These are phyloP conservation scores for Leccinum disarticulatum DNA, from an alignment of 768 basidiomycete genomes.

Conservation along the genomic window DNA sequence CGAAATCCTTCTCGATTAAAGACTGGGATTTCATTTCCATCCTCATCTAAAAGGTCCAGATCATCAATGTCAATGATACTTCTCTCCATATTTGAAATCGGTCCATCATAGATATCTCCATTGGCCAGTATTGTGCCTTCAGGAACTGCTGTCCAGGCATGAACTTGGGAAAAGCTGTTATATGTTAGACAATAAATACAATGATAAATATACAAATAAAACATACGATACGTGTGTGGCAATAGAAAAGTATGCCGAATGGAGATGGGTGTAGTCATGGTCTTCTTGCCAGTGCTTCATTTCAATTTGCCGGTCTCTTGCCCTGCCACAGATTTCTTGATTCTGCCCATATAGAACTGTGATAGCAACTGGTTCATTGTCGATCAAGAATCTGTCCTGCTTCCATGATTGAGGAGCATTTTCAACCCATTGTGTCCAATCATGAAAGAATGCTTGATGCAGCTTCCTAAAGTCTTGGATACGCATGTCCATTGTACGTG, in stretches of 20 bases:
- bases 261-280: neutral
- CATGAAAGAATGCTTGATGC: neutral
- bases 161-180: neutral
- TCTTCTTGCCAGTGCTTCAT: neutral
- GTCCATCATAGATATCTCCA: neutral
- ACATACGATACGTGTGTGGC: neutral
- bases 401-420: neutral
- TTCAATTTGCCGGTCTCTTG: neutral
- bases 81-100: neutral
- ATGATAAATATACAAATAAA: too few species aligned
- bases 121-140: neutral
- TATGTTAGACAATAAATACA: too few species aligned
- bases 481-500: neutral
- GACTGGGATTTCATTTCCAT: neutral
- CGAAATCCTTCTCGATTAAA: neutral
- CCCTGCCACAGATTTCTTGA: neutral
- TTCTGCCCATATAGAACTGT: neutral
- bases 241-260: neutral
- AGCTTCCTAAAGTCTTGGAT: neutral
- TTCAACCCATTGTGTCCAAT: neutral
- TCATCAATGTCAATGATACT: neutral
- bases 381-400: neutral
- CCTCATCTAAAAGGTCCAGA: neutral
- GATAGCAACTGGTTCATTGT: neutral
- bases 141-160: neutral